Percentiles rank a stretch among this genome's conserved stretches.
Evolutionary conservation across 106 monocot genomes (phyloP).

Genomic region (Agapanthus africanus): DNA sequence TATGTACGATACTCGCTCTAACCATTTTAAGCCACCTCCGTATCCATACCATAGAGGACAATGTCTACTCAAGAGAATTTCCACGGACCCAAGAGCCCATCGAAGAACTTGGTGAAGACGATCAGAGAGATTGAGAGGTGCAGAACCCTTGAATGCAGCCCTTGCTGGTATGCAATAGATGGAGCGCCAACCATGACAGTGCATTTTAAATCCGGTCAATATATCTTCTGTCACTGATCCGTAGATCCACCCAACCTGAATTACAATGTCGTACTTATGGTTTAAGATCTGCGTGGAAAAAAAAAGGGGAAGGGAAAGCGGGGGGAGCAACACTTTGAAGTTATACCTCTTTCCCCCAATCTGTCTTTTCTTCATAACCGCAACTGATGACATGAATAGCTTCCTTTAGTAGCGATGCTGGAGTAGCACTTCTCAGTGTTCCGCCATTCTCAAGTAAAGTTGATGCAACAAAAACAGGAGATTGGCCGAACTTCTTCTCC

Average conservation of each 20-base stretch:
- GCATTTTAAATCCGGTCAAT: conserved; percentile 69
- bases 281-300: background rate
- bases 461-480: conserved; percentile 79
- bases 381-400: conserved; percentile 82
- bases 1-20: conserved; percentile 61
- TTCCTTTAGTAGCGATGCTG: conserved; percentile 81
- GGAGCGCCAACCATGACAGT: conserved; percentile 63
- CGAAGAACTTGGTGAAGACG: conserved; percentile 70
- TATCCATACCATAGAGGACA: conserved; percentile 79
- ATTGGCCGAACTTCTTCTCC: conserved; percentile 84
- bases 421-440: conserved; percentile 44
- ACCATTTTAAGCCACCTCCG: conserved; percentile 50
- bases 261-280: too few species aligned
- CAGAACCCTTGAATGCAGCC: conserved; percentile 66
- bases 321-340: background rate
- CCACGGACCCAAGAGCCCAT: conserved; percentile 78
- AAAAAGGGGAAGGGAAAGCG: background rate
- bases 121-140: conserved; percentile 72
- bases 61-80: conserved; percentile 63
- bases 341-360: conserved; percentile 68
- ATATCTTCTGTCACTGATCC: conserved; percentile 75
- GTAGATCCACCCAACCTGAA: conserved; percentile 68
- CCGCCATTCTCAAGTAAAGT: conserved; percentile 75
- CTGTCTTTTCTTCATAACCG: conserved; percentile 80
- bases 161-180: conserved; percentile 49